Evolutionary conservation across 78 protist genomes (phyloP).

Genomic region (Protostelium mycophagum): DNA sequence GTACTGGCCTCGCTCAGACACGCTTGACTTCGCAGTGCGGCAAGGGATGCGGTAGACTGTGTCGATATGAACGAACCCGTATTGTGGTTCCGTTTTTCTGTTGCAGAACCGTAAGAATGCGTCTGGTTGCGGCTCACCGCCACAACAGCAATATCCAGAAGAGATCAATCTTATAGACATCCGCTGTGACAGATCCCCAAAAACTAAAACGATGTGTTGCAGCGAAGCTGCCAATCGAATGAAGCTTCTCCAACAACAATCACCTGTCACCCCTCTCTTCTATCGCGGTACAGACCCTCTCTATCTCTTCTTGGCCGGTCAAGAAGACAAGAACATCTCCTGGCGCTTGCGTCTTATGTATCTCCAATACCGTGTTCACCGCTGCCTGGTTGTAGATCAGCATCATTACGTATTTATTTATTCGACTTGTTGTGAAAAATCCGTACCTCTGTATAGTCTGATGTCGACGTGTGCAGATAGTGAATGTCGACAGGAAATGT

Average conservation of each 20-base stretch:
- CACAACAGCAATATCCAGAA: background rate
- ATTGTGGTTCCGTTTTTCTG: background rate
- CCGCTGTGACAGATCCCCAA: too few species aligned
- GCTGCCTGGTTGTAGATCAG: slow-evolving; percentile 59
- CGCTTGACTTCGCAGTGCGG: background rate
- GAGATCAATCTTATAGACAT: too few species aligned
- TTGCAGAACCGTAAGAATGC: slow-evolving; percentile 6
- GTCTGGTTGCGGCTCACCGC: background rate
- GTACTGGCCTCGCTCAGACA: too few species aligned
- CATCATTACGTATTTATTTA: too few species aligned
- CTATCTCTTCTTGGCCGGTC: slow-evolving; percentile 75
- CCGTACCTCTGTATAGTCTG: too few species aligned
- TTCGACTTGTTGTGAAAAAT: too few species aligned
- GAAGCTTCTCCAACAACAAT: too few species aligned
- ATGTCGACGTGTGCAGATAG: slow-evolving; percentile 4
- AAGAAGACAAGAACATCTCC: slow-evolving; percentile 93
- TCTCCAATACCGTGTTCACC: slow-evolving; percentile 51
- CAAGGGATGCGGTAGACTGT: too few species aligned
- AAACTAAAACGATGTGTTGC: too few species aligned
- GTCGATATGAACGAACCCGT: too few species aligned
- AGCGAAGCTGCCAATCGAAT: too few species aligned
- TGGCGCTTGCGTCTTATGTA: slow-evolving; percentile 49
- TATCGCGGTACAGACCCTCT: background rate
- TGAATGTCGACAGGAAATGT: slow-evolving; percentile 52
- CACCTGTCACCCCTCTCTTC: slow-evolving; percentile 2